These are phyloP conservation scores for Amanita rubescens DNA, from an alignment of 768 basidiomycete species.

Conservation along the genomic window DNA sequence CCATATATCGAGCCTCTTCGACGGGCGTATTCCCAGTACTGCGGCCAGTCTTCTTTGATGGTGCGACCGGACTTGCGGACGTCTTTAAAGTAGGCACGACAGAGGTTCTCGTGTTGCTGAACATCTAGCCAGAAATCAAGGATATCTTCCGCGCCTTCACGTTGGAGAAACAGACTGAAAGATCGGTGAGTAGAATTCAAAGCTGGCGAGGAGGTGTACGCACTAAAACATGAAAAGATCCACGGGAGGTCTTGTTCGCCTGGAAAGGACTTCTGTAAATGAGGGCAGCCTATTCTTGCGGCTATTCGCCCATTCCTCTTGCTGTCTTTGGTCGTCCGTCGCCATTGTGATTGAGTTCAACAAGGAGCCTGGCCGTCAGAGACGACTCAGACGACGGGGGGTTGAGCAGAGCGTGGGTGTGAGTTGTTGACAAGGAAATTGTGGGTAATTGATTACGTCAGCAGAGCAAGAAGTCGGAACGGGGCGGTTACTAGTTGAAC, in stretches of 20 bases:
- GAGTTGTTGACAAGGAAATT: conserved; percentile 23
- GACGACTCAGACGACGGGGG: conserved; percentile 22
- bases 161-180: conserved; percentile 84
- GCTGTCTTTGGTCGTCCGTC: conserved; percentile 45
- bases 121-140: conserved; percentile 99
- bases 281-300: conserved; percentile 78
- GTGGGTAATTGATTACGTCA: conserved; percentile 32
- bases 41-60: conserved; percentile 97
- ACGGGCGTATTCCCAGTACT: conserved; percentile 93
- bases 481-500: conserved; percentile 2
- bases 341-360: not conserved
- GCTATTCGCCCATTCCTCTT: conserved; percentile 69
- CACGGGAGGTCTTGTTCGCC: conserved; percentile 88
- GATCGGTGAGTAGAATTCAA: not conserved
- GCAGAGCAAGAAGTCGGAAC: conserved; percentile 4
- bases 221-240: conserved; percentile 99
- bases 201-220: conserved; percentile 16
- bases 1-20: conserved; percentile 91
- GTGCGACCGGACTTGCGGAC: conserved; percentile 89
- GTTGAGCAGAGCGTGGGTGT: conserved; percentile 11
- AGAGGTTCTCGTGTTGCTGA: conserved; percentile 98
- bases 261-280: conserved; percentile 84
- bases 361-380: conserved; percentile 6
- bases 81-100: conserved; percentile 98
- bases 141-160: conserved; percentile 93